Percentiles rank a stretch among this genome's conserved stretches.
Evolutionary conservation across 306 rosid species (phyloP).

Genomic region (Acacia acuminata): DNA sequence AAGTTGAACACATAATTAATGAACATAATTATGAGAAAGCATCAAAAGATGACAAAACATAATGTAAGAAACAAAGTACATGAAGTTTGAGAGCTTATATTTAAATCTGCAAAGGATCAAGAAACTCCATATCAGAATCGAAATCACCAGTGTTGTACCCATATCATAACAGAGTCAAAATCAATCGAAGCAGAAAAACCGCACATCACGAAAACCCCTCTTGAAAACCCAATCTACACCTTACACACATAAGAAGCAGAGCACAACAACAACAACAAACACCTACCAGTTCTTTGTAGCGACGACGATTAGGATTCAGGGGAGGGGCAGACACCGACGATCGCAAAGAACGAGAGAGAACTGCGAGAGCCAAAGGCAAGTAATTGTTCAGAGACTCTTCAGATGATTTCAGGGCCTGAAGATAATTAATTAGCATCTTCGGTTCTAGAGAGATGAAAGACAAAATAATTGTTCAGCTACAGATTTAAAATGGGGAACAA

Average conservation of each 20-base stretch:
- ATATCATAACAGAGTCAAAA: neutral
- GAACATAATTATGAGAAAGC: too few relatives aligned
- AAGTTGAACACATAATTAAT: neutral
- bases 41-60: too few relatives aligned
- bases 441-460: constrained; percentile 58
- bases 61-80: too few relatives aligned
- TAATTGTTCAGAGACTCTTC: constrained; percentile 64
- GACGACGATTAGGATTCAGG: neutral
- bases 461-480: constrained; percentile 24
- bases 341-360: neutral
- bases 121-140: neutral
- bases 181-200: too few relatives aligned
- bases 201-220: too few relatives aligned
- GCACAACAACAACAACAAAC: neutral
- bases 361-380: too few relatives aligned
- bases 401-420: constrained; percentile 78
- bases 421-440: constrained; percentile 67
- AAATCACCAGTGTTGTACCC: too few relatives aligned
- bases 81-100: too few relatives aligned
- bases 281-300: neutral
- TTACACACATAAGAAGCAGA: too few relatives aligned
- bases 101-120: too few relatives aligned
- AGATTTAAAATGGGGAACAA: constrained; percentile 14
- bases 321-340: neutral
- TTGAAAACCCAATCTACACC: neutral